phyloP scores from a whole-genome alignment of 2,329 filamentous ascomycete genomes.

The Colletotrichum sp. region DNA sequence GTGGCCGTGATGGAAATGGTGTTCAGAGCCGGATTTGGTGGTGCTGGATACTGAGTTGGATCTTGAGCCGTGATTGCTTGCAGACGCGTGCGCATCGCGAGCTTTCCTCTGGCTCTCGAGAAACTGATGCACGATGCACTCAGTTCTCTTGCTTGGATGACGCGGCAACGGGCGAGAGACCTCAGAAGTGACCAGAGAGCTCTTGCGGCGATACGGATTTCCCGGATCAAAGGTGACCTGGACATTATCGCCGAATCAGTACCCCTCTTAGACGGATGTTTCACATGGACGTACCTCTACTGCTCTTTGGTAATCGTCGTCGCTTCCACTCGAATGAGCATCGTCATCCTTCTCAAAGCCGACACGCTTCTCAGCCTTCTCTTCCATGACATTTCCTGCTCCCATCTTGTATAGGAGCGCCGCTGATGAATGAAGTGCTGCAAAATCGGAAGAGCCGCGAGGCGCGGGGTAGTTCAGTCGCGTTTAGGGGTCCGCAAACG shows the following conservation, averaged over 20 bases:
- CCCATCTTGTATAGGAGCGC: background rate
- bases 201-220: slow-evolving; percentile 69
- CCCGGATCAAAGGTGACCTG: slow-evolving; percentile 68
- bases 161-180: slow-evolving; percentile 39
- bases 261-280: background rate
- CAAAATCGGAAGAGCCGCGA: background rate
- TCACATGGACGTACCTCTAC: slow-evolving; percentile 50
- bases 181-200: slow-evolving; percentile 64
- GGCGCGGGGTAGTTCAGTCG: slow-evolving; percentile 11
- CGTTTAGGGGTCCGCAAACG: background rate
- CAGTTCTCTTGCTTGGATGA: slow-evolving; percentile 46
- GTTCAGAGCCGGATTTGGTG: slow-evolving; percentile 5
- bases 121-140: slow-evolving; percentile 71
- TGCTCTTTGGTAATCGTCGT: slow-evolving; percentile 52
- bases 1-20: slow-evolving; percentile 31
- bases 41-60: slow-evolving; percentile 10
- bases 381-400: background rate
- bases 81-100: slow-evolving; percentile 25
- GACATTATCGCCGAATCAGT: background rate
- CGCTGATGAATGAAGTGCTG: background rate
- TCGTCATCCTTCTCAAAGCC: slow-evolving; percentile 38
- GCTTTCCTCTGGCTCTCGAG: slow-evolving; percentile 60
- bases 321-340: slow-evolving; percentile 49
- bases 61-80: slow-evolving; percentile 29
- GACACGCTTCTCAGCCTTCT: slow-evolving; percentile 28